phyloP scores from a whole-genome alignment of 2,329 filamentous ascomycete species.

The Rhynchosporium agropyri region DNA sequence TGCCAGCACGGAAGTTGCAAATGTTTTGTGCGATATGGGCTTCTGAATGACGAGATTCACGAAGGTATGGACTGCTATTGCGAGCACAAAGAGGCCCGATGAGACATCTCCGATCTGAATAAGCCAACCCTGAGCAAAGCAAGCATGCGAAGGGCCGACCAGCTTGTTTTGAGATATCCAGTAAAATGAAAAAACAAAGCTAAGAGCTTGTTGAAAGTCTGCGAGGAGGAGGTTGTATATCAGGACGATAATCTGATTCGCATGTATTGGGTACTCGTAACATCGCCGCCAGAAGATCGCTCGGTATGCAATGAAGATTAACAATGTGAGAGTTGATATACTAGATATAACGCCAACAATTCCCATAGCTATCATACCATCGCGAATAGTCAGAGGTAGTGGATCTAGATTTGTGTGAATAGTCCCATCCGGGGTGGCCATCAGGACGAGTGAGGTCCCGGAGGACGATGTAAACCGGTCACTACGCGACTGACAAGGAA shows the following conservation, averaged over 20 bases:
- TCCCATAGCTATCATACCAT: slow-evolving; percentile 75
- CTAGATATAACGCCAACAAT: slow-evolving; percentile 51
- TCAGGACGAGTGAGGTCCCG: not conserved
- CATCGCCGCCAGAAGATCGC: slow-evolving; percentile 47
- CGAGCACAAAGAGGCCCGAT: slow-evolving; percentile 56
- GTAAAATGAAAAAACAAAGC: slow-evolving; percentile 48
- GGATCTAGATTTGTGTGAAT: slow-evolving; percentile 69
- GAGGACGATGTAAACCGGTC: too few species aligned
- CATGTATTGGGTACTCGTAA: slow-evolving; percentile 39
- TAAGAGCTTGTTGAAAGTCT: slow-evolving; percentile 41
- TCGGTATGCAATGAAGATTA: slow-evolving; percentile 50
- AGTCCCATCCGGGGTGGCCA: slow-evolving; percentile 5
- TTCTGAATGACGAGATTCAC: slow-evolving; percentile 52
- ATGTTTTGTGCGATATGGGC: slow-evolving; percentile 46
- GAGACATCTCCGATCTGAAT: slow-evolving; percentile 55
- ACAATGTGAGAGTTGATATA: slow-evolving; percentile 47
- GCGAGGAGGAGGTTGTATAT: slow-evolving; percentile 55
- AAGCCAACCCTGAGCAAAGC: slow-evolving; percentile 58
- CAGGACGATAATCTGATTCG: slow-evolving; percentile 56
- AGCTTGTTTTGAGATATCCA: slow-evolving; percentile 52
- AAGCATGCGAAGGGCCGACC: slow-evolving; percentile 49
- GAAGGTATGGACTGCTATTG: slow-evolving; percentile 57
- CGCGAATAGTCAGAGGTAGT: slow-evolving; percentile 83
- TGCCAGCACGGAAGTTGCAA: slow-evolving; percentile 40
- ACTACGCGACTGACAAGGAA: not conserved